Evolutionary conservation across 768 basidiomycete genomes (phyloP).

Genomic region (Tulasnella calospora): DNA sequence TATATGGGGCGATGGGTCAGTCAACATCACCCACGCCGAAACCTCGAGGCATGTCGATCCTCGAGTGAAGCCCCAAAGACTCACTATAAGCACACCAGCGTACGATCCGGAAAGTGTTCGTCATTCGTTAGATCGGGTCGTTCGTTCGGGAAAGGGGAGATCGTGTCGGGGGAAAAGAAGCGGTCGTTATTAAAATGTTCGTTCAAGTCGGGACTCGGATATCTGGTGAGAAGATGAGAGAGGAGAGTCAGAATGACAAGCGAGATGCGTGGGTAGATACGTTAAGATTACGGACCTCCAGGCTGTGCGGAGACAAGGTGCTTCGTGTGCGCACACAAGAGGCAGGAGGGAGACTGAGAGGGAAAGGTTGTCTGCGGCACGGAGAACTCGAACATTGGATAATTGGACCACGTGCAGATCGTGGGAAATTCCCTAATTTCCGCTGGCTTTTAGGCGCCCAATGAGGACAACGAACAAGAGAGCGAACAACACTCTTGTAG

Average conservation of each 20-base stretch:
- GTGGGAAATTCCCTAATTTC: background rate
- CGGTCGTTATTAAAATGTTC: slow-evolving; percentile 14
- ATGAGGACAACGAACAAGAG: background rate
- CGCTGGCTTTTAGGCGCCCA: background rate
- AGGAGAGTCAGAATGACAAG: background rate
- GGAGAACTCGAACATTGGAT: slow-evolving; percentile 2
- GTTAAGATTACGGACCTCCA: background rate
- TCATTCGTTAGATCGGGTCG: slow-evolving; percentile 12
- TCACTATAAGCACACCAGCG: slow-evolving; percentile 22
- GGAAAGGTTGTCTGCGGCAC: background rate
- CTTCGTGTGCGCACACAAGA: background rate
- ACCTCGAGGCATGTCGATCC: background rate
- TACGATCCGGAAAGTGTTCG: slow-evolving; percentile 23
- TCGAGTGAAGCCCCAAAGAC: background rate
- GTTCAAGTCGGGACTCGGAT: background rate
- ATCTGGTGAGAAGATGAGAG: background rate
- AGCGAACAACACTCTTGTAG: too few species aligned
- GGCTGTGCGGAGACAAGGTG: slow-evolving; percentile 13
- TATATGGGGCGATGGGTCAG: slow-evolving; percentile 3
- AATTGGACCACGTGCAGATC: background rate
- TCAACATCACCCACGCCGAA: background rate
- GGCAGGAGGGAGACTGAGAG: background rate
- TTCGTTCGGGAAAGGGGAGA: background rate
- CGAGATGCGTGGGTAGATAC: background rate
- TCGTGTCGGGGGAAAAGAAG: background rate